These are phyloP conservation scores for Fagus sylvatica DNA, from an alignment of 306 rosid species.

Conservation along the genomic window DNA sequence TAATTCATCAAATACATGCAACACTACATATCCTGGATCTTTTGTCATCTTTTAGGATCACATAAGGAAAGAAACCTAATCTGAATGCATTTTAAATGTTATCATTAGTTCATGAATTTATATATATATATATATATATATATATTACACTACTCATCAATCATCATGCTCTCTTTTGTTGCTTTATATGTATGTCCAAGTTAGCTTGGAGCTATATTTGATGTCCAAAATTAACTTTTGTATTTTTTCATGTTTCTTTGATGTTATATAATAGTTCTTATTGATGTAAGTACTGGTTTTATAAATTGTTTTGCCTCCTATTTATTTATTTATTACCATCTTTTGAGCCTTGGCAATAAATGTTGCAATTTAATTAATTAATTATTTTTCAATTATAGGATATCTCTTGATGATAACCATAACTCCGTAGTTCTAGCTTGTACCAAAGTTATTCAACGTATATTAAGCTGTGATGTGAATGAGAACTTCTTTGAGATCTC, in stretches of 20 bases:
- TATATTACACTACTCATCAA: not conserved
- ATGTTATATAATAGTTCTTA: not conserved
- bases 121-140: too few species aligned
- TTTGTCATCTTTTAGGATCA: not conserved
- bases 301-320: not conserved
- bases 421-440: conserved; percentile 77
- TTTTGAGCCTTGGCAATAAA: not conserved
- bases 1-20: not conserved
- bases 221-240: not conserved
- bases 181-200: not conserved
- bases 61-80: not conserved
- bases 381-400: conserved; percentile 47
- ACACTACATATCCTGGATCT: not conserved
- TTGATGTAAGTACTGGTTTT: not conserved
- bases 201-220: not conserved
- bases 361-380: conserved; percentile 4
- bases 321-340: not conserved
- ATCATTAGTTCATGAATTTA: not conserved
- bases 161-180: not conserved
- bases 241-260: not conserved
- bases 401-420: conserved; percentile 92
- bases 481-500: conserved; percentile 70
- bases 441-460: conserved; percentile 67
- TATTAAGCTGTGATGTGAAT: conserved; percentile 69
- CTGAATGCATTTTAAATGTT: not conserved